phyloP scores from a whole-genome alignment of 306 rosid species.

The Biancaea sappan region DNA sequence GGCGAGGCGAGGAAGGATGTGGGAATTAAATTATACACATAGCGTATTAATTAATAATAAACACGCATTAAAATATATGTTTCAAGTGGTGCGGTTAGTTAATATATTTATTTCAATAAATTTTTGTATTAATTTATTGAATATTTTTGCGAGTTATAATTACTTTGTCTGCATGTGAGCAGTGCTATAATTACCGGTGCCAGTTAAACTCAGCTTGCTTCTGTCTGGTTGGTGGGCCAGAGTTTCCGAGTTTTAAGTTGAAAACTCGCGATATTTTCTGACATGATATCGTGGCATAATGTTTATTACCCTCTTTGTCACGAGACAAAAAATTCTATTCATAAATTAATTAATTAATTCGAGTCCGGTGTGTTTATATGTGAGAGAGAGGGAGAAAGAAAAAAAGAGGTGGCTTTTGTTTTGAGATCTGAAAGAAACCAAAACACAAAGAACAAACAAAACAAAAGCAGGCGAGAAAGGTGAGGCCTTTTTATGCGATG shows the following conservation, averaged over 20 bases:
- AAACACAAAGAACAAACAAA: constrained; percentile 31
- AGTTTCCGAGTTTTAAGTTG: neutral
- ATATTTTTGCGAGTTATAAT: no score
- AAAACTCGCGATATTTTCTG: constrained; percentile 30
- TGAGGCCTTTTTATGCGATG: constrained; percentile 26
- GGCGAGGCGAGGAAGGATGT: neutral
- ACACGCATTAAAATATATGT: no score
- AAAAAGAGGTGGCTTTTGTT: constrained; percentile 7
- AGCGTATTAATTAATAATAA: no score
- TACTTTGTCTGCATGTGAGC: neutral
- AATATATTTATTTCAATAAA: no score
- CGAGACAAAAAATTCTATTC: neutral
- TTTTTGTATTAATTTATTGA: no score
- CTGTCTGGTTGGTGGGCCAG: neutral
- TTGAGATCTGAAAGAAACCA: constrained; percentile 44
- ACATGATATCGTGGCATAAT: neutral
- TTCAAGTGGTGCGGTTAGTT: no score
- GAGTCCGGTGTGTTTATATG: neutral
- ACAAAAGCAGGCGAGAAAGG: constrained; percentile 23
- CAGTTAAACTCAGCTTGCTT: neutral
- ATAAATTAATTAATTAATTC: neutral
- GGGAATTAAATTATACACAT: no score
- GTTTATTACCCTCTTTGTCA: constrained; percentile 28
- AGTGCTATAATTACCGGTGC: neutral
- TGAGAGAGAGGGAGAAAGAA: neutral